phyloP scores from a whole-genome alignment of 2,329 filamentous ascomycete species.

The Tolypocladium nubicola region DNA sequence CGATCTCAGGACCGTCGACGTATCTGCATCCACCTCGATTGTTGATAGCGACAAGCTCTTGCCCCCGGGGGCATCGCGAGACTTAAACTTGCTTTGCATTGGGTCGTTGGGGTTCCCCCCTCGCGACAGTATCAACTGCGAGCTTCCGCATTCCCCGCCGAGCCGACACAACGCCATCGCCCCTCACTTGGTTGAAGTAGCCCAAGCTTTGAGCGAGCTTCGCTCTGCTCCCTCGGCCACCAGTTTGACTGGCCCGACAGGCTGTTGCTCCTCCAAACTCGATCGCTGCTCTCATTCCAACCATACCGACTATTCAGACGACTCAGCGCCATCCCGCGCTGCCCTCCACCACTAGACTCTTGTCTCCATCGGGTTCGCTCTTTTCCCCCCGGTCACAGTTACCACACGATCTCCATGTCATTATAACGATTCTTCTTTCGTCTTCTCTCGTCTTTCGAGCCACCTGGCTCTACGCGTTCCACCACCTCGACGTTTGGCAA shows the following conservation, averaged over 20 bases:
- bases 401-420: constrained; percentile 28
- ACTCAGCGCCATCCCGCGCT: constrained; percentile 18
- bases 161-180: constrained; percentile 9
- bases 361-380: constrained; percentile 14
- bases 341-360: constrained; percentile 9
- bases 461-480: constrained; percentile 17
- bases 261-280: constrained; percentile 8
- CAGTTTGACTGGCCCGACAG: constrained; percentile 16
- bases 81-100: constrained; percentile 4
- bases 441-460: constrained; percentile 19
- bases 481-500: constrained; percentile 20
- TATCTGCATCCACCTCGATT: neutral
- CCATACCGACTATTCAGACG: neutral
- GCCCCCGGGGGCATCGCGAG: neutral
- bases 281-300: neutral
- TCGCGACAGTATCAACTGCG: constrained; percentile 6
- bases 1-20: neutral
- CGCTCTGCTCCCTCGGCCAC: constrained; percentile 14
- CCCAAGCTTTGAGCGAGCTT: constrained; percentile 16
- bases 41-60: neutral
- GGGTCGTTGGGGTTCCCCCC: constrained; percentile 14
- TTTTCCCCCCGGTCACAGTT: constrained; percentile 9
- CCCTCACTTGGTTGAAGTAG: constrained; percentile 11
- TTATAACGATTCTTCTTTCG: constrained; percentile 30
- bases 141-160: constrained; percentile 6